Evolutionary conservation across 495 filamentous ascomycete genomes (phyloP).

Genomic region (Neurospora tetrasperma): DNA sequence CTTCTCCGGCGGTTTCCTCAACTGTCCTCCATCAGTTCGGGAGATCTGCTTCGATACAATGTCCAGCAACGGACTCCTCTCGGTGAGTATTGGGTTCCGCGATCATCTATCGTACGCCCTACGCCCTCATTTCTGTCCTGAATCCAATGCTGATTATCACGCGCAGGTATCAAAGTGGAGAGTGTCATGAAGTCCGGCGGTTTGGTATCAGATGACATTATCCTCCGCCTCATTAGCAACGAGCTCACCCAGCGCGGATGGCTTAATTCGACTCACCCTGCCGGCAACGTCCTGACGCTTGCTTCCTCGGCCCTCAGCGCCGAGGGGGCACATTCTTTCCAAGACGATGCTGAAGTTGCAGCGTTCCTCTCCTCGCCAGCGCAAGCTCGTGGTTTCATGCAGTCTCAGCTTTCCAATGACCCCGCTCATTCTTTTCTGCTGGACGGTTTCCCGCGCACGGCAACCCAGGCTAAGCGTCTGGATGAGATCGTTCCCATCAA

Average conservation of each 20-base stretch:
- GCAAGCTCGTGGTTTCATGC: slow-evolving; percentile 21
- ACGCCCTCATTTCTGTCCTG: background rate
- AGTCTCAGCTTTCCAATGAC: slow-evolving; percentile 46
- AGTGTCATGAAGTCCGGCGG: slow-evolving; percentile 71
- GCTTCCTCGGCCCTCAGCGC: slow-evolving; percentile 20
- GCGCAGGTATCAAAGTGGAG: slow-evolving; percentile 76
- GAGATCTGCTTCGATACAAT: slow-evolving; percentile 86
- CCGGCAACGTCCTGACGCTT: slow-evolving; percentile 33
- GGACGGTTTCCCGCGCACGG: slow-evolving; percentile 91
- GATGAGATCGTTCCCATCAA: slow-evolving; percentile 83
- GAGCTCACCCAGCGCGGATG: slow-evolving; percentile 78
- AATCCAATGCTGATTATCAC: background rate
- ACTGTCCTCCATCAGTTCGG: slow-evolving; percentile 84
- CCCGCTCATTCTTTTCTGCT: slow-evolving; percentile 84
- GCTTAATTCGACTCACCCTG: slow-evolving; percentile 40
- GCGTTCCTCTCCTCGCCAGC: slow-evolving; percentile 32
- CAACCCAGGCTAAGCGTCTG: slow-evolving; percentile 62
- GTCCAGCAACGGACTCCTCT: slow-evolving; percentile 76
- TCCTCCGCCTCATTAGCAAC: slow-evolving; percentile 81
- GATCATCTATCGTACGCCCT: background rate
- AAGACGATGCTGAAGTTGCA: slow-evolving; percentile 22
- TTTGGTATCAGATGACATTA: slow-evolving; percentile 80
- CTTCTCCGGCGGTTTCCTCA: slow-evolving; percentile 79
- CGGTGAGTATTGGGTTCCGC: slow-evolving; percentile 41
- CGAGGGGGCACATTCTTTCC: slow-evolving; percentile 15